Evolutionary conservation across 345 rosid species (phyloP), one percentile per base, ranked within the genome.

Genomic region (Populus euphratica): DNA sequence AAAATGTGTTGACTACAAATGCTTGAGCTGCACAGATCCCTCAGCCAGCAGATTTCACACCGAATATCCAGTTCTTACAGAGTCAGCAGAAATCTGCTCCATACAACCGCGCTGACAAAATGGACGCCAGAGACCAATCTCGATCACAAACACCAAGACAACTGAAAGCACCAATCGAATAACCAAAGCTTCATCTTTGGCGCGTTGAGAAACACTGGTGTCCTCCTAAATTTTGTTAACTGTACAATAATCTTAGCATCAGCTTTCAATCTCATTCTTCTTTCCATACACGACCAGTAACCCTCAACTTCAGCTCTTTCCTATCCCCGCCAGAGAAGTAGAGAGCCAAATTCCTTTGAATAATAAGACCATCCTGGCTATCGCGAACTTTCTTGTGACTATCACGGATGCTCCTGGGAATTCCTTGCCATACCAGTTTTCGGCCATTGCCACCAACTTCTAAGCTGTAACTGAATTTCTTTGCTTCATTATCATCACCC

Each of bases 401-500:
- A 76, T 92, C 97, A 3, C 97, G 84, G 75, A 94, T 92, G 81
- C 97, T 94, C 80, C 96, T 83, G 0, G 97, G 98, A 43, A 89
- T 87, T 77, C 97, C 98, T 82, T 91, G 92, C 97, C 97, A 94
- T 17, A 82, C 85, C 43, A 92, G 83, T 79, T 89, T 92, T 20
- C 95, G 86, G 73, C 97, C 91, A 59, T 87, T 87, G 27, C 86
- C 96, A 8, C 97, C 97, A 11, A 92, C 97, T 83, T 94, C 97
- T 62, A 91, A 86, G 65, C 93, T 90, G 84, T 94, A 92, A 86
- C 92, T 87, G 73, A 90, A 94, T 66, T 88, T 87, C 88, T 86
- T 89, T 17, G 96, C 97, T 82, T 92, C 97, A 5, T 88, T 85
- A 63, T 94, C 98, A 43, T 92, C 97, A 16, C 98, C 97, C 98